phyloP scores from a whole-genome alignment of 805 yeast species.

The Ascoidea rubescens region DNA sequence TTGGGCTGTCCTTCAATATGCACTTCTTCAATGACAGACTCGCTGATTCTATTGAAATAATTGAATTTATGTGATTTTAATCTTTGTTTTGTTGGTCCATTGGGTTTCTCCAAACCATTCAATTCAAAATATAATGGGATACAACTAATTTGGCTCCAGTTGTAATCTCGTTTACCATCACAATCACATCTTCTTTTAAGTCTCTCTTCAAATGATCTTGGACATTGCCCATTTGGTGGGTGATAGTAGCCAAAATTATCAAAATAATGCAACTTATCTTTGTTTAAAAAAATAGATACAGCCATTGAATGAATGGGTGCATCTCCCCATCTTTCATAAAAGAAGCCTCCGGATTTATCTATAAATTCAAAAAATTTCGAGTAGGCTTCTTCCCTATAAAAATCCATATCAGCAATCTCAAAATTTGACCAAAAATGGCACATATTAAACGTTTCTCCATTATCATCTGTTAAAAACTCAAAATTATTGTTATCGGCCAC shows the following conservation, averaged over 20 bases:
- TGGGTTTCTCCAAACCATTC: constrained; percentile 18
- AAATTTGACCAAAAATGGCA: constrained; percentile 60
- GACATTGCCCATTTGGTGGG: constrained; percentile 46
- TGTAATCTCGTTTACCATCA: constrained; percentile 30
- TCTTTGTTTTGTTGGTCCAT: constrained; percentile 8
- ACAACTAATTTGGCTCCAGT: constrained; percentile 37
- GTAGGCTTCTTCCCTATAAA: constrained; percentile 33
- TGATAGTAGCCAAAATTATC: constrained; percentile 41
- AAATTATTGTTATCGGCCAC: constrained; percentile 33
- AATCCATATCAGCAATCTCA: constrained; percentile 39
- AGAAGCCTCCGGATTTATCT: constrained; percentile 37
- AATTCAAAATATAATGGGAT: constrained; percentile 29
- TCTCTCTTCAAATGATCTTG: constrained; percentile 33
- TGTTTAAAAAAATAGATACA: constrained; percentile 21
- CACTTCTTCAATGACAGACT: not conserved
- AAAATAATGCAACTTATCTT: constrained; percentile 22
- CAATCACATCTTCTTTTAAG: constrained; percentile 36
- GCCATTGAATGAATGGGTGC: constrained; percentile 39
- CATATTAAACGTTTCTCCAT: constrained; percentile 29
- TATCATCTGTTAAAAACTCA: constrained; percentile 33
- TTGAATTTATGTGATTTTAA: constrained; percentile 7
- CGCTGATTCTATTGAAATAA: not conserved
- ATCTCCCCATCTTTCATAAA: constrained; percentile 51
- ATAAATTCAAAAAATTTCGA: constrained; percentile 28
- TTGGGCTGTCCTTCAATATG: not conserved